Conservation (phyloP, 202 grass and related monocot genomes). For the Brachypodium distachyon region DNA sequence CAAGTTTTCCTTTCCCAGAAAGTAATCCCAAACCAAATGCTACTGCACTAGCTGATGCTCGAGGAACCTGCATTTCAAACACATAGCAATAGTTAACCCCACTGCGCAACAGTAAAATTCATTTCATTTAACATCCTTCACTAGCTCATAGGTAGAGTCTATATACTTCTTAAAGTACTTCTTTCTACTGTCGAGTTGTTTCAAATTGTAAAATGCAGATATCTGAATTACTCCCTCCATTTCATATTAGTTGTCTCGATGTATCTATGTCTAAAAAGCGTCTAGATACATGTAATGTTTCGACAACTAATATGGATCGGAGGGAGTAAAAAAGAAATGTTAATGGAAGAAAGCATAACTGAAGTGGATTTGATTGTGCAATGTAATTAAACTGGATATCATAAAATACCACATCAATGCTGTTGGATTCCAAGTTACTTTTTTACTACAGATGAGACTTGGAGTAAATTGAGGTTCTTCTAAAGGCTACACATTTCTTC, state of each 20-base stretch:
- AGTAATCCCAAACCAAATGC: conserved; percentile 90
- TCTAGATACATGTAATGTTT: no score
- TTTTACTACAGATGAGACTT: background rate
- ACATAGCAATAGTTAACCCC: background rate
- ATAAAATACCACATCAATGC: background rate
- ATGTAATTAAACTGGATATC: background rate
- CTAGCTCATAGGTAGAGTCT: background rate
- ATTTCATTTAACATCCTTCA: background rate
- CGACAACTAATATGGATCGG: no score
- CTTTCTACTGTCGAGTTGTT: no score
- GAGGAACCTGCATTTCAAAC: conserved; percentile 59
- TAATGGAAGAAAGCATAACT: background rate
- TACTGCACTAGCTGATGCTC: conserved; percentile 93
- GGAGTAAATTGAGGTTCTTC: background rate
- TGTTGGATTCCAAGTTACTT: background rate
- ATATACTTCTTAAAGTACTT: no score
- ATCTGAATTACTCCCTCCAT: no score
- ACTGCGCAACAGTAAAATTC: background rate
- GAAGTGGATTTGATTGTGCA: background rate
- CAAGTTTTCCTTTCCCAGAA: conserved; percentile 85
- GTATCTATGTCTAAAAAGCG: no score
- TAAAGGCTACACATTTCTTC: background rate
- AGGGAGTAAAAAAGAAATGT: no score
- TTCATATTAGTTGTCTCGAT: no score
- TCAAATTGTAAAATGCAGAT: no score